These are phyloP conservation scores for Metarhizium sp. DNA, from an alignment of 2,329 filamentous ascomycete genomes.

Conservation along the genomic window DNA sequence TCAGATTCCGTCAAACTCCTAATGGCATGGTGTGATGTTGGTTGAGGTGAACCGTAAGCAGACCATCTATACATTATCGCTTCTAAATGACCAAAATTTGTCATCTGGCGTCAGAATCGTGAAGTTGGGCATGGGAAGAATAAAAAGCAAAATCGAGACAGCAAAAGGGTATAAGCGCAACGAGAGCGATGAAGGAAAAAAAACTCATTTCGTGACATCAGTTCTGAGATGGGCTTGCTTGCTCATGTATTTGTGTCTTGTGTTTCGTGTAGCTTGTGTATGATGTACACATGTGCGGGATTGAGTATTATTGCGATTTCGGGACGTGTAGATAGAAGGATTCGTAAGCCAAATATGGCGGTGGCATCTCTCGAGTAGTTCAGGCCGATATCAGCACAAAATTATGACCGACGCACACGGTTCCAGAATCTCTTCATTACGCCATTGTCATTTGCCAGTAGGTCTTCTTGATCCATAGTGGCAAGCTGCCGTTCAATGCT, in stretches of 20 bases:
- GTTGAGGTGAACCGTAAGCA: not conserved
- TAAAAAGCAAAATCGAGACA: not conserved
- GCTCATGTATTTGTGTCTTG: not conserved
- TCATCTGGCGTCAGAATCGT: constrained; percentile 3
- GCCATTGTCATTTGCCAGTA: constrained; percentile 32
- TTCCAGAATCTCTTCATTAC: constrained; percentile 58
- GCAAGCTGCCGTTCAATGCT: constrained; percentile 45
- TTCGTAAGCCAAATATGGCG: not conserved
- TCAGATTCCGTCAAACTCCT: constrained; percentile 12
- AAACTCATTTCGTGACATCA: not conserved
- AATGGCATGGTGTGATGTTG: not conserved
- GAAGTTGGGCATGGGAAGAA: not conserved
- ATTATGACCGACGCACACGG: constrained; percentile 38
- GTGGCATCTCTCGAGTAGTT: not conserved
- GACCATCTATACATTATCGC: not conserved
- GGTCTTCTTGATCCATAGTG: constrained; percentile 40
- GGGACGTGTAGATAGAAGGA: not conserved
- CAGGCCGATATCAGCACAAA: not conserved
- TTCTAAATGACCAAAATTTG: not conserved
- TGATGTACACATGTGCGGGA: too few relatives aligned
- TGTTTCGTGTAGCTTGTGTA: not conserved
- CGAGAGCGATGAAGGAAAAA: not conserved
- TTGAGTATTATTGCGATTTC: not conserved
- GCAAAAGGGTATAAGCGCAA: not conserved
- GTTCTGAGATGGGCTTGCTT: not conserved